Evolutionary conservation across 2,329 filamentous ascomycete genomes (phyloP), one percentile per base, ranked within the genome.

Genomic region (Colletotrichum sp.): DNA sequence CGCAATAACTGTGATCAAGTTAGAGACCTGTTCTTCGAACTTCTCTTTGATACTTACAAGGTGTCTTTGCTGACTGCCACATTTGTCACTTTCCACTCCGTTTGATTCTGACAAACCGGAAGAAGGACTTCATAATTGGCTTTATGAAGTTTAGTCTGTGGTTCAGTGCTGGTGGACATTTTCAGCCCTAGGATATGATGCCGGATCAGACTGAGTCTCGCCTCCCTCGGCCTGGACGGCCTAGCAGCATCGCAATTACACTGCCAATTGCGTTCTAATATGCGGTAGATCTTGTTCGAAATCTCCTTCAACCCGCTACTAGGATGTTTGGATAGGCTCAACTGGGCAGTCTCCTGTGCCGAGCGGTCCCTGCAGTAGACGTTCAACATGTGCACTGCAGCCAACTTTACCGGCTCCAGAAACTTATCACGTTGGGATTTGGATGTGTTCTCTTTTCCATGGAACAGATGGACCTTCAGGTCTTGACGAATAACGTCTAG

Each of bases 81-180:
- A 61, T 61, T 61, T 0, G 57, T 61, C 2, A 29, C 57, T 30
- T 61, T 61, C 57, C 57, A 61, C 13, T 29, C 1, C 8, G 3
- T 27, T 0, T 3, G 27, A 16, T 61, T 27, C 5, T 61, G 2
- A 5, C 57, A 61, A 1, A n/a, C 8, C 0, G 57, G 57, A 3
- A 61, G 25, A 2, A 61, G 27, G 5, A 61, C 2, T 6, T 61
- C 57, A n/a, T 30, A 61, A 2, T 61, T 61, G 0, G 57, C 57
- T 19, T 27, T 15, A 1, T 29, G 57, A 8, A n/a, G 27, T 8
- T 16, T 6, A 0, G 1, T 3, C 0, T 27, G 22, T 5, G 55
- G 3, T 3, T 22, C 13, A 3, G 15, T 1, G 13, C 27, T 2
- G 5, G 1, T 30, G 7, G 57, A 32, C 2, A 61, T 6, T 27